Conservation (phyloP, 1,284 basidiomycete species). For the Mycena sp. region DNA sequence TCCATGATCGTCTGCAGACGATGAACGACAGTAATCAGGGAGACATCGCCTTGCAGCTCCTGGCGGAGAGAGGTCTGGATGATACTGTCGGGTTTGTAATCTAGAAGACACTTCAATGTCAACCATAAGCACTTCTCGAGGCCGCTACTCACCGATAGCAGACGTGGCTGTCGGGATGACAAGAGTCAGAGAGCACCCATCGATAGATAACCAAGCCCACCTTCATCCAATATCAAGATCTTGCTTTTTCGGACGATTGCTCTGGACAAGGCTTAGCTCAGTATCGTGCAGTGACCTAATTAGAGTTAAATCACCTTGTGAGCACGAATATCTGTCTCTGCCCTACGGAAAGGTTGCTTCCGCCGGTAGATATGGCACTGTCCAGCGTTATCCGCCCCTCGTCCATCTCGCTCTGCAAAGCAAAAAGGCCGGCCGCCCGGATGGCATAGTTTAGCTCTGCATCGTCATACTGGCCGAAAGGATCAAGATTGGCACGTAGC, state of each 20-base stretch:
- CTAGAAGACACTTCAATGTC: conserved; percentile 45
- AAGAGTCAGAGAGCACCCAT: not conserved
- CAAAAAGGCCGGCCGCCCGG: no score
- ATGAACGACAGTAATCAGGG: conserved; percentile 34
- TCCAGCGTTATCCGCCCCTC: conserved; percentile 60
- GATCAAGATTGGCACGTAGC: conserved; percentile 68
- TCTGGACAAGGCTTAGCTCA: no score
- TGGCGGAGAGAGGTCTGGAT: conserved; percentile 66
- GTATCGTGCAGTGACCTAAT: not conserved
- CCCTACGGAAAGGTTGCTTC: conserved; percentile 74
- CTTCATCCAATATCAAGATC: conserved; percentile 69
- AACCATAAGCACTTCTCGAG: no score
- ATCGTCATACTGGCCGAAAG: conserved; percentile 80
- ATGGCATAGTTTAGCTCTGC: no score
- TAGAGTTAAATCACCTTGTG: conserved; percentile 43
- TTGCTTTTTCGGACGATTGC: conserved; percentile 67
- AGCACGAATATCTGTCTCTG: conserved; percentile 75
- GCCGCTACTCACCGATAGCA: no score
- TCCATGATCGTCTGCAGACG: conserved; percentile 48
- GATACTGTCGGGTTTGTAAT: conserved; percentile 65
- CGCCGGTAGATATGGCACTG: conserved; percentile 62
- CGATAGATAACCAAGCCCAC: conserved; percentile 38
- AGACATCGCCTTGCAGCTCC: conserved; percentile 62
- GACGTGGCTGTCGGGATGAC: no score
- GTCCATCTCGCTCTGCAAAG: conserved; percentile 58